A percentile compares a stretch with the other conserved stretches of the same genome.
phyloP scores from a whole-genome alignment of 2,329 filamentous ascomycete genomes.

The Botryosphaeria dothidea region DNA sequence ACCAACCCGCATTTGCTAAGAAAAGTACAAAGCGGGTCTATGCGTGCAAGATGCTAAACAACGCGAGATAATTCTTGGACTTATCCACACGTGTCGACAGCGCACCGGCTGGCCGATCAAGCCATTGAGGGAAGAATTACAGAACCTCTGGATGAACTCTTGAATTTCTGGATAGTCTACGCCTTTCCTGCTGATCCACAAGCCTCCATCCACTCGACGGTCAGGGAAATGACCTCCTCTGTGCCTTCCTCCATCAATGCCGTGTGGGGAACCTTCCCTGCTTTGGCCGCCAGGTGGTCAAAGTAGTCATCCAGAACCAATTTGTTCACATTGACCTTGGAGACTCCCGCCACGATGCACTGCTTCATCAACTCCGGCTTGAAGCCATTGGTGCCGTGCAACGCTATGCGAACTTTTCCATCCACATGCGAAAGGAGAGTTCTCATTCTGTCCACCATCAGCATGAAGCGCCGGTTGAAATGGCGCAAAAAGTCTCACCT shows the following conservation, averaged over 20 bases:
- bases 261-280: conserved; percentile 37
- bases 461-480: too few relatives aligned
- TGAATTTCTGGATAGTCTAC: conserved; percentile 20
- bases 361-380: conserved; percentile 49
- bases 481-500: conserved; percentile 11
- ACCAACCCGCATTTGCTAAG: background rate
- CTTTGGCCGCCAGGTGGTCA: conserved; percentile 43
- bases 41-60: background rate
- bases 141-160: background rate
- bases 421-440: conserved; percentile 23
- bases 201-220: conserved; percentile 52
- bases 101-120: conserved; percentile 14
- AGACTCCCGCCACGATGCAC: conserved; percentile 55
- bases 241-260: conserved; percentile 50
- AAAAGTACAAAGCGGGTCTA: background rate
- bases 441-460: background rate
- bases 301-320: conserved; percentile 51
- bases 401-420: conserved; percentile 49
- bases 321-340: conserved; percentile 62
- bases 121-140: background rate
- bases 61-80: background rate
- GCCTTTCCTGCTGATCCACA: conserved; percentile 49
- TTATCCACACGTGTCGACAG: conserved; percentile 1
- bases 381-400: conserved; percentile 62
- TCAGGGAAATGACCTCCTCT: conserved; percentile 38